A percentile compares a stretch with the other conserved stretches of the same genome.
Conservation (phyloP, 2,329 filamentous ascomycete genomes). For the Blastomyces emzantsi region DNA sequence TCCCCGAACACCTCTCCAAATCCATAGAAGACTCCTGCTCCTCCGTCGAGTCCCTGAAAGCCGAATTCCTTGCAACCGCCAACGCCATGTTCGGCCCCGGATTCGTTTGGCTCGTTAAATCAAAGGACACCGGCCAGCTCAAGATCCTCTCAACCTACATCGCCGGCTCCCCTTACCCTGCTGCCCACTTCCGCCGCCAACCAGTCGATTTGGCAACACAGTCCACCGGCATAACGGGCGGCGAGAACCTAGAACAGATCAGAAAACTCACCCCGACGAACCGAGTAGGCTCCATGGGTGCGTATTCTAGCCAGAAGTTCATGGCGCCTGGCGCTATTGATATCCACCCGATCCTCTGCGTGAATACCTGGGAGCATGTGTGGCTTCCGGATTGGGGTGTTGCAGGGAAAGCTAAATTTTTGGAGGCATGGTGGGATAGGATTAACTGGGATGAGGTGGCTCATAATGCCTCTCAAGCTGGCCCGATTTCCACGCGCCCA, state of each 20-base stretch:
- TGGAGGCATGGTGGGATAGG: slow-evolving; percentile 75
- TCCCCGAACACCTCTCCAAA: slow-evolving; percentile 48
- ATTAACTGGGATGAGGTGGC: slow-evolving; percentile 77
- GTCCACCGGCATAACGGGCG: slow-evolving; percentile 20
- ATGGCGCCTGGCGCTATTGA: slow-evolving; percentile 39
- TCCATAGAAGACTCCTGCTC: slow-evolving; percentile 65
- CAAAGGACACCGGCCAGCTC: slow-evolving; percentile 39
- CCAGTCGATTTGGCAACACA: slow-evolving; percentile 40
- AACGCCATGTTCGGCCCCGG: slow-evolving; percentile 92
- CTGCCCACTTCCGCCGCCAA: slow-evolving; percentile 70
- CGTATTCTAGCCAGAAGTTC: slow-evolving; percentile 23
- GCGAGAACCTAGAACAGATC: slow-evolving; percentile 14
- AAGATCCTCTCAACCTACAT: slow-evolving; percentile 82
- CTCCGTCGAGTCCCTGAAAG: slow-evolving; percentile 70
- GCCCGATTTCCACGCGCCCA: slow-evolving; percentile 7
- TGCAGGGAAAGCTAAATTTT: slow-evolving; percentile 64
- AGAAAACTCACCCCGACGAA: slow-evolving; percentile 14
- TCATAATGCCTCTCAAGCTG: slow-evolving; percentile 27
- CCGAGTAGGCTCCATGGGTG: slow-evolving; percentile 19
- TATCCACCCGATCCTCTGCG: slow-evolving; percentile 69
- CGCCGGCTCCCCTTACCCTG: slow-evolving; percentile 78
- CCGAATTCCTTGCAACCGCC: slow-evolving; percentile 71
- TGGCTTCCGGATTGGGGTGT: slow-evolving; percentile 77
- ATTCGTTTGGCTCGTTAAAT: slow-evolving; percentile 87
- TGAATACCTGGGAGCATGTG: slow-evolving; percentile 95